Percentiles rank a stretch among this genome's conserved stretches.
Conservation (phyloP, 352 stramenopile genomes). For the Paralagenidium karlingii region DNA sequence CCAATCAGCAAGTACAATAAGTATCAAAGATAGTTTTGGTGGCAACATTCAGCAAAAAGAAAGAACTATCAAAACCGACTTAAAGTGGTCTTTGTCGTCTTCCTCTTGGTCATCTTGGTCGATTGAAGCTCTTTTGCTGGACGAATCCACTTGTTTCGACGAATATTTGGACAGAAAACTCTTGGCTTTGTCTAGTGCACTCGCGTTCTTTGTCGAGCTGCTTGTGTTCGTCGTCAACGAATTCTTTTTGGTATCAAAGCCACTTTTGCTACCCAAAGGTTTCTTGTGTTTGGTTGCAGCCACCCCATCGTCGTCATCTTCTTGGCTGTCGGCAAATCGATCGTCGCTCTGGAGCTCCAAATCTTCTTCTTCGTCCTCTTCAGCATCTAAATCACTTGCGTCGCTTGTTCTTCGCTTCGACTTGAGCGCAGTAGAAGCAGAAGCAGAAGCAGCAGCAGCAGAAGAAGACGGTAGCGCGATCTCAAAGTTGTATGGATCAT, state of each 20-base stretch:
- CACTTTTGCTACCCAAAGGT: slow-evolving; percentile 1
- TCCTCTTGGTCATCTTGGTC: slow-evolving; percentile 4
- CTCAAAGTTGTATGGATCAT: slow-evolving; percentile 34
- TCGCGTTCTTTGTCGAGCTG: slow-evolving; percentile 4
- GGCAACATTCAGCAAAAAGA: too few species aligned
- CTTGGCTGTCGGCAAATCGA: neutral
- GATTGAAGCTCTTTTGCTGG: too few species aligned
- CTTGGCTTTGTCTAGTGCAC: slow-evolving; percentile 53
- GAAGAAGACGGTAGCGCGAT: slow-evolving; percentile 32
- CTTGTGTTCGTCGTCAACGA: slow-evolving; percentile 5
- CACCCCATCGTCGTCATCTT: neutral
- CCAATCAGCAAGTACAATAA: too few species aligned
- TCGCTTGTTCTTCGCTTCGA: too few species aligned
- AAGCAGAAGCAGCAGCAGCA: too few species aligned
- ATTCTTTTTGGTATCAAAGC: slow-evolving; percentile 5
- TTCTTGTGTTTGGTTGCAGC: neutral
- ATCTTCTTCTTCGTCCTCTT: too few species aligned
- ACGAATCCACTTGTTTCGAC: slow-evolving; percentile 11
- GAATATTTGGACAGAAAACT: slow-evolving; percentile 68
- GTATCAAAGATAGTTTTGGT: too few species aligned
- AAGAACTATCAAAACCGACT: too few species aligned
- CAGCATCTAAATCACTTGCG: too few species aligned
- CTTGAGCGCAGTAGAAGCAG: too few species aligned
- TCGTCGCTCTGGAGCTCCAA: too few species aligned
- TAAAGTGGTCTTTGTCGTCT: slow-evolving; percentile 1